A percentile compares a stretch with the other conserved stretches of the same genome.
These are phyloP conservation scores for Magnaporthiopsis poae DNA, from an alignment of 2,329 filamentous ascomycete species.

Conservation along the genomic window DNA sequence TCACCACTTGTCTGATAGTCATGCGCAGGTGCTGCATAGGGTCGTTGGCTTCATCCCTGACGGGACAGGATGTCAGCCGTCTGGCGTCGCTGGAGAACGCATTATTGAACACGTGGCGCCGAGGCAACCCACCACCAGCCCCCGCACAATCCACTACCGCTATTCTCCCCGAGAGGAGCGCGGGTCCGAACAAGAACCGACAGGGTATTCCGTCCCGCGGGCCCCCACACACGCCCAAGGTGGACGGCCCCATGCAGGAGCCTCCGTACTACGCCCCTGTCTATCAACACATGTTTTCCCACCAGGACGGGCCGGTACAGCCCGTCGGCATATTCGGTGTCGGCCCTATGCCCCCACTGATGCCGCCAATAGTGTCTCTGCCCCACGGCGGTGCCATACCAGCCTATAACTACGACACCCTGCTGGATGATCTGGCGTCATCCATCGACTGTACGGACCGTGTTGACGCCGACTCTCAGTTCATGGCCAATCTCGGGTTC, in stretches of 20 bases:
- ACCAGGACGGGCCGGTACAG: not conserved
- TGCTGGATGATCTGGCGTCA: slow-evolving; percentile 43
- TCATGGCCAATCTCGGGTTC: slow-evolving; percentile 59
- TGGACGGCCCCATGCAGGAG: slow-evolving; percentile 35
- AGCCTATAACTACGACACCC: slow-evolving; percentile 36
- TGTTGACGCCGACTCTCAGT: slow-evolving; percentile 48
- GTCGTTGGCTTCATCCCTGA: slow-evolving; percentile 12
- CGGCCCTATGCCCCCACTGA: too few species aligned
- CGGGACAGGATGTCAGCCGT: too few species aligned
- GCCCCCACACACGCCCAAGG: too few species aligned
- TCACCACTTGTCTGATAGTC: too few species aligned
- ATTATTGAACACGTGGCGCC: too few species aligned
- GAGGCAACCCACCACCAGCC: too few species aligned
- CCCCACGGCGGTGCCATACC: not conserved
- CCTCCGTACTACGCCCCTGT: slow-evolving; percentile 30
- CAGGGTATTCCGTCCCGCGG: too few species aligned
- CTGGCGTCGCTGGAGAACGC: too few species aligned
- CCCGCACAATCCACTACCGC: too few species aligned
- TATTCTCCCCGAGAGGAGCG: too few species aligned
- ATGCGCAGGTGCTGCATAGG: slow-evolving; percentile 18
- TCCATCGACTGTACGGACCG: slow-evolving; percentile 35
- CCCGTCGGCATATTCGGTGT: not conserved
- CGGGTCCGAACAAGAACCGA: too few species aligned
- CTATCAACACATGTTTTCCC: not conserved
- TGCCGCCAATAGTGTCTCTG: too few species aligned